Evolutionary conservation across 371 early-diverging fungal species (phyloP), one percentile per base, ranked within the genome.

Genomic region (Circinella umbellata): DNA sequence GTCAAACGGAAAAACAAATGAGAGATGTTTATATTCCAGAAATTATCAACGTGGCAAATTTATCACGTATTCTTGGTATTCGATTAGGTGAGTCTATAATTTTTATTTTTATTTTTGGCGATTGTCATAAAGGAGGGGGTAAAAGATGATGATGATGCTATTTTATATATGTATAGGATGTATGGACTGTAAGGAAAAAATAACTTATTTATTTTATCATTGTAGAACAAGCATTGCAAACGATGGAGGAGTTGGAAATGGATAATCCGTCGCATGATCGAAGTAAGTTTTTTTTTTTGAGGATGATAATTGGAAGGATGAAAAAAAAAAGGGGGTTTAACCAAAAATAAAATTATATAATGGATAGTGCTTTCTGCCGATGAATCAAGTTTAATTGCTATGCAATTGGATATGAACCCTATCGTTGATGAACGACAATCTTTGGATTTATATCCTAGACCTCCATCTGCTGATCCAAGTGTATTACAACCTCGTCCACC

Each of bases 371-470:
- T 98, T 20, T 89, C 86, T 63, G 76, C 92, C 13, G 97, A 97
- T 64, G 93, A 91, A 76, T 94, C 97, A 0, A 90, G 91, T 57
- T 76, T 94, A 67, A 88, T 98, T 72, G 97, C 90, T 3, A 76
- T 96, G 81, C 95, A 95, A 73, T 90, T 92, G 69, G 88, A 93
- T 69, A 86, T 93, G 72, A 93, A 93, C 61, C 97, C 97, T 20
- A 88, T 95, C 47, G 85, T 96, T 0, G 86, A 86, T 64, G 76
- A 80, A 9, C 78, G 84, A 20, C 90, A 81, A 53, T 80, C 86
- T 0, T 66, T 84, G 8, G 91, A 91, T 71, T 69, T 91, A 17
- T 87, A 79, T 60, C 88, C 91, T 73, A 87, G 89, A 69, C 84
- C 88, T 4, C 76, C 77, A 57, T 92, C 94, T 0, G 88, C 82